Evolutionary conservation across 139 green algal genomes (phyloP).

Genomic region (Haematococcus sp.): DNA sequence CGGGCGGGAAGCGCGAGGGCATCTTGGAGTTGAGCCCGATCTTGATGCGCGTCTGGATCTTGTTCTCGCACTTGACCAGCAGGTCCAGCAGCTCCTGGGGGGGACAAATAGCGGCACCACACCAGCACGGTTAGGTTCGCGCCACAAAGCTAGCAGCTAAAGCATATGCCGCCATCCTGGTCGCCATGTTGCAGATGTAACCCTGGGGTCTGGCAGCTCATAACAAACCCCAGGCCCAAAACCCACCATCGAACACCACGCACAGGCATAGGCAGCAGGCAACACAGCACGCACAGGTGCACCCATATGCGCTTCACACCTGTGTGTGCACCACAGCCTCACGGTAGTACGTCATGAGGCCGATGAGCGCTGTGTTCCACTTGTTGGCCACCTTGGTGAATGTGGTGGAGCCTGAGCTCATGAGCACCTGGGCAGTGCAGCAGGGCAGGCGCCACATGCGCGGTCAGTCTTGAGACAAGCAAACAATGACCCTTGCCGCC

Average conservation of each 20-base stretch:
- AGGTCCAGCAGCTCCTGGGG: conserved; percentile 97
- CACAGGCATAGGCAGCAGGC: too few species aligned
- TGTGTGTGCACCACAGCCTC: conserved; percentile 88
- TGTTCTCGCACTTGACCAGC: conserved; percentile 99
- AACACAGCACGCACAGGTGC: too few species aligned
- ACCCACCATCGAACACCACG: too few species aligned
- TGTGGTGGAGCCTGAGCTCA: conserved; percentile 93
- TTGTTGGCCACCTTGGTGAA: conserved; percentile 99
- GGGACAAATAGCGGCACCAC: too few species aligned
- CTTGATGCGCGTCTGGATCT: conserved; percentile 94
- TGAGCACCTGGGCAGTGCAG: conserved; percentile 73
- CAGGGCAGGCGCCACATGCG: background rate
- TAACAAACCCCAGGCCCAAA: too few species aligned
- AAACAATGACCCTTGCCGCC: background rate
- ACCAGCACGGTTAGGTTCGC: too few species aligned
- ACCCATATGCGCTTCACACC: conserved; percentile 24
- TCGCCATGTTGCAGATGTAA: too few species aligned
- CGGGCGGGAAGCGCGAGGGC: conserved; percentile 93
- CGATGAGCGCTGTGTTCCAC: conserved; percentile 98
- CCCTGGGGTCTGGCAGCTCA: too few species aligned
- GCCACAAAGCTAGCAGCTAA: too few species aligned
- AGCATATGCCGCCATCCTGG: too few species aligned
- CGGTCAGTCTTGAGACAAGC: background rate
- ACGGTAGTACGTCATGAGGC: conserved; percentile 96
- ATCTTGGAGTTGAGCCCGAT: conserved; percentile 72